Base-by-base conservation (phyloP, 225 moss, liverwort and hornwort genomes). In the Climacium dendroides region DNA sequence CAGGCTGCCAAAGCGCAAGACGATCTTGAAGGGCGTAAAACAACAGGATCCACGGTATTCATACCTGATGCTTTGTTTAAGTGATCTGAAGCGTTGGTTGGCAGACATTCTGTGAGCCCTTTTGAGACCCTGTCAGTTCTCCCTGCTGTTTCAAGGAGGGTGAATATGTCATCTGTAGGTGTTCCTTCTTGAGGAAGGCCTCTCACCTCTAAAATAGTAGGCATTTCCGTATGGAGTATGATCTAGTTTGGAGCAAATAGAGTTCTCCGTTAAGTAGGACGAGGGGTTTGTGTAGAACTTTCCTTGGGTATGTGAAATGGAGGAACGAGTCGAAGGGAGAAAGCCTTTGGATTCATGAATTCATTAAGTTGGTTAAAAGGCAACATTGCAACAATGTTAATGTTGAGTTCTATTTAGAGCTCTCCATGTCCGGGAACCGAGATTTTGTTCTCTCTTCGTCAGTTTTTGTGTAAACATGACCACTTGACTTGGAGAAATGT, bases 11-110 rank as follows among this genome's bases (percentile, higher is more conserved):
- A 95, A 85, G 95, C 95, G 59, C 97, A 98, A 59, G 82, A 89
- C 52, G 94, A 97, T 65, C 86, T 97, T 10, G 88, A 93, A 82
- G 93, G 89, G n/a, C 95, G 97, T 58, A 98, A 95, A 71, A 97
- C 97, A 37, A 93, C 94, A 48, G 97, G 98, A 83, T 98, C 98
- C 47, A 96, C 94, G 64, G 95, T 98, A 35, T 89, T 97, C 15
- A 29, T 94, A 66, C 90, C 85, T 63, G 91, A 91, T 69, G 72
- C 59, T 34, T 67, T 77, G 86, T 78, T 76, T 0, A 91, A 89
- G 81, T 80, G 88, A 88, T 66, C 13, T 41, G 45, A 83, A 53
- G 30, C 78, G 15, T 17, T 12, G 35, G n/a, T 53, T 22, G 47
- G 14, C 35, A 50, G 22, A 37, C 67, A 59, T 39, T 61, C 32